A percentile compares a stretch with the other conserved stretches of the same genome.
Evolutionary conservation across 306 rosid genomes (phyloP).

Genomic region (Citrullus colocynthis): DNA sequence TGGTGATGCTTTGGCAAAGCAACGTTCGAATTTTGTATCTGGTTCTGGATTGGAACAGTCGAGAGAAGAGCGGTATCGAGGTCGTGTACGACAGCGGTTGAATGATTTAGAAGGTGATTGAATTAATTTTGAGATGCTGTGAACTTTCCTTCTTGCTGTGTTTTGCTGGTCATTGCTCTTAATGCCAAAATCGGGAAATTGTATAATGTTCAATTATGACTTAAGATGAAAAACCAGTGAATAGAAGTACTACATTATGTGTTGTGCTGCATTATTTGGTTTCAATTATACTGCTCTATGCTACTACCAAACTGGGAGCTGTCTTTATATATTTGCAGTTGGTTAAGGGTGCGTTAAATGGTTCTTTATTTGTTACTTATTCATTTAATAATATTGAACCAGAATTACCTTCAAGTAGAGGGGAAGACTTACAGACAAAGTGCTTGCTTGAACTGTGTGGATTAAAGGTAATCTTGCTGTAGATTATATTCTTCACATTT

Average conservation of each 20-base stretch:
- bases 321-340: not conserved
- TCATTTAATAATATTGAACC: conserved; percentile 24
- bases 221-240: not conserved
- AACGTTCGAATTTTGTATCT: conserved; percentile 31
- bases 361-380: conserved; percentile 10
- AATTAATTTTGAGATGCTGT: not conserved
- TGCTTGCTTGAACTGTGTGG: conserved; percentile 93
- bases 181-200: not conserved
- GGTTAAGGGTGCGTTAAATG: conserved; percentile 2
- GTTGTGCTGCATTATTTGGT: not conserved
- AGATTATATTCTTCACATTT: not conserved
- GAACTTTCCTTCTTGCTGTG: not conserved
- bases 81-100: conserved; percentile 53
- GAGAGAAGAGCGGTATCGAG: conserved; percentile 41
- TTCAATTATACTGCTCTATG: not conserved
- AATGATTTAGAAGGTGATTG: conserved; percentile 67
- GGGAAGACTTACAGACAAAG: conserved; percentile 89
- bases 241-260: not conserved
- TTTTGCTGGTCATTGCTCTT: not conserved
- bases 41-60: conserved; percentile 41
- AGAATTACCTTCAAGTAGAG: conserved; percentile 91
- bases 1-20: conserved; percentile 50
- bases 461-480: conserved; percentile 65
- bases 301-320: not conserved
- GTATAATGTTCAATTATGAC: not conserved